Evolutionary conservation across 2,329 filamentous ascomycete species (phyloP).

Genomic region (Hypoxylon sp.): DNA sequence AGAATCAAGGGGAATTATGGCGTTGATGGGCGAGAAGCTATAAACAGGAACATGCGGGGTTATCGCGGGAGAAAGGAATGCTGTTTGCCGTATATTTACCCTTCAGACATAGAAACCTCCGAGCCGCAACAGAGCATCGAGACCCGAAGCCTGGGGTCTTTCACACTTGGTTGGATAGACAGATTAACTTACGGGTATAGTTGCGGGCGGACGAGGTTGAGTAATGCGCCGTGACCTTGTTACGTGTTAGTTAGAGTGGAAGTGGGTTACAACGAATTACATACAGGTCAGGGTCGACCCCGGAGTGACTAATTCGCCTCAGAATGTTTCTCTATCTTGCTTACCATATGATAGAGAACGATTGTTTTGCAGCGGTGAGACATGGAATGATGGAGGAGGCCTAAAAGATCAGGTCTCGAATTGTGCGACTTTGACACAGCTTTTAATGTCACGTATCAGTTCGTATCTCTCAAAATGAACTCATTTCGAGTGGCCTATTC

Average conservation of each 20-base stretch:
- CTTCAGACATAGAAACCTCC: slow-evolving; percentile 40
- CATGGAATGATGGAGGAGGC: slow-evolving; percentile 26
- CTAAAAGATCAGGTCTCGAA: slow-evolving; percentile 1
- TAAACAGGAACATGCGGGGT: background rate
- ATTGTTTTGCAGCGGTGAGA: slow-evolving; percentile 20
- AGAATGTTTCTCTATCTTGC: slow-evolving; percentile 19
- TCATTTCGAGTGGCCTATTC: slow-evolving; percentile 6
- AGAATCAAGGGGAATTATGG: background rate
- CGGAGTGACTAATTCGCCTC: slow-evolving; percentile 26
- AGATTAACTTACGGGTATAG: slow-evolving; percentile 30
- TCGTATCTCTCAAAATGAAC: slow-evolving; percentile 15
- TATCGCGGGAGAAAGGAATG: slow-evolving; percentile 34
- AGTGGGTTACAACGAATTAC: slow-evolving; percentile 1
- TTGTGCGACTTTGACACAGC: slow-evolving; percentile 31
- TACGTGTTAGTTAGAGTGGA: slow-evolving; percentile 15
- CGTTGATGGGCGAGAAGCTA: background rate
- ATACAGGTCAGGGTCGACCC: slow-evolving; percentile 18
- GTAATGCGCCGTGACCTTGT: slow-evolving; percentile 25
- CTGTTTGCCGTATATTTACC: slow-evolving; percentile 34
- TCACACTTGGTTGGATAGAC: slow-evolving; percentile 15
- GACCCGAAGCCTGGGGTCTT: slow-evolving; percentile 11
- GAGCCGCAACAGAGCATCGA: slow-evolving; percentile 25
- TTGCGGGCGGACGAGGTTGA: slow-evolving; percentile 29
- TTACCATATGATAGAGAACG: slow-evolving; percentile 10
- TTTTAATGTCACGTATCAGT: slow-evolving; percentile 26